A percentile compares a stretch with the other conserved stretches of the same genome.
These are phyloP conservation scores for Carallia pectinifolia DNA, from an alignment of 345 rosid genomes.

Conservation along the genomic window DNA sequence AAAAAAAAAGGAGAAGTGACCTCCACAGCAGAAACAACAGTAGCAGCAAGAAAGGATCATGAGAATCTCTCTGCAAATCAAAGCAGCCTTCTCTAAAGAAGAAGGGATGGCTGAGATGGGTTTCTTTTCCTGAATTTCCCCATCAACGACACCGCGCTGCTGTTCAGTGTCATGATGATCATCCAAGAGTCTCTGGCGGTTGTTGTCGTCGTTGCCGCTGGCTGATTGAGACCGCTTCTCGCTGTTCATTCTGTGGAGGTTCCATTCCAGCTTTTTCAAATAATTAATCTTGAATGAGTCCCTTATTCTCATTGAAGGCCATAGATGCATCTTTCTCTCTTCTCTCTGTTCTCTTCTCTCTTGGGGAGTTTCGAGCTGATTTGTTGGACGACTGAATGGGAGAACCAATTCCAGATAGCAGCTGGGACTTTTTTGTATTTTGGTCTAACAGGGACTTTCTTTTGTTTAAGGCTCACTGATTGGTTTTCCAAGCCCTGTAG, in stretches of 20 bases:
- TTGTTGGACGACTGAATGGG: not conserved
- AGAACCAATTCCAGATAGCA: not conserved
- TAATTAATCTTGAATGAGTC: conserved; percentile 58
- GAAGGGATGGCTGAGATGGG: conserved; percentile 1
- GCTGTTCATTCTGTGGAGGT: conserved; percentile 48
- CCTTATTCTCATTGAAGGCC: conserved; percentile 60
- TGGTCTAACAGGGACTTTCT: not conserved
- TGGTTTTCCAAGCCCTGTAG: no score
- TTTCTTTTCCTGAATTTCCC: conserved; percentile 4
- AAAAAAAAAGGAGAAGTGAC: not conserved
- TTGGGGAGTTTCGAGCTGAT: not conserved
- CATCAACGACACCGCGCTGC: conserved; percentile 7
- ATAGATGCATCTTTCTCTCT: conserved; percentile 51
- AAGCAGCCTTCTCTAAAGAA: conserved; percentile 11
- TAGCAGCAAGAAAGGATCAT: conserved; percentile 48
- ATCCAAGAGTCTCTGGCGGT: conserved; percentile 35
- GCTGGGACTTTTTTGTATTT: no score
- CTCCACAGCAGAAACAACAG: conserved; percentile 63
- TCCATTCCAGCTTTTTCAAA: conserved; percentile 53
- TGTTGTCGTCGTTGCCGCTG: conserved; percentile 15
- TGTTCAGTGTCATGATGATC: conserved; percentile 2
- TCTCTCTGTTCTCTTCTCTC: no score
- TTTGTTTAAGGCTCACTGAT: not conserved
- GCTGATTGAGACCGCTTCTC: conserved; percentile 29
- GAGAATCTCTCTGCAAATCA: conserved; percentile 33